These are phyloP conservation scores for Potentilla sterilis DNA, from an alignment of 306 rosid genomes.

Conservation along the genomic window DNA sequence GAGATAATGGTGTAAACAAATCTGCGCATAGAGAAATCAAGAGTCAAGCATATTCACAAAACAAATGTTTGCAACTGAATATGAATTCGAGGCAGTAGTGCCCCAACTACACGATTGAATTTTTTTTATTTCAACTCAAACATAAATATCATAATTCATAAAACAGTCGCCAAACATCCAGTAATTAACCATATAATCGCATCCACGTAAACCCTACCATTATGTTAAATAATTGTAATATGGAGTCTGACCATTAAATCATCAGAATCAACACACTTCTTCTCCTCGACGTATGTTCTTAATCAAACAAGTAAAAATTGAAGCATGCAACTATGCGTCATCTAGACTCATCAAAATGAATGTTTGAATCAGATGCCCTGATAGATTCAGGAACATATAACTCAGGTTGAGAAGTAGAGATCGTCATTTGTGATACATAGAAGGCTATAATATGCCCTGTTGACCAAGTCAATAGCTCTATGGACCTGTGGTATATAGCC, in stretches of 20 bases:
- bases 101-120: background rate
- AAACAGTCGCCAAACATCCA: too few species aligned
- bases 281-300: background rate
- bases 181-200: too few species aligned
- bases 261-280: background rate
- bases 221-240: background rate
- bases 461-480: background rate
- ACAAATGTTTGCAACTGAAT: background rate
- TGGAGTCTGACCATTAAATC: background rate
- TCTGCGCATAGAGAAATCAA: slow-evolving; percentile 42
- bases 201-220: too few species aligned
- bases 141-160: too few species aligned
- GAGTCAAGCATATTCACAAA: slow-evolving; percentile 1
- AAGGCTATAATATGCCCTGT: too few species aligned
- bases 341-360: background rate
- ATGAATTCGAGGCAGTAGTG: background rate
- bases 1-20: slow-evolving; percentile 62
- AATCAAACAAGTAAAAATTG: background rate
- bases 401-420: background rate
- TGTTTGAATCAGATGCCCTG: background rate
- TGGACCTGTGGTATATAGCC: background rate
- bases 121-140: background rate
- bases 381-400: background rate
- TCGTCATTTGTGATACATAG: background rate
- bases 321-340: background rate